Percentiles rank a stretch among this genome's conserved stretches.
Evolutionary conservation across 345 rosid genomes (phyloP).

Genomic region (Populus alba): DNA sequence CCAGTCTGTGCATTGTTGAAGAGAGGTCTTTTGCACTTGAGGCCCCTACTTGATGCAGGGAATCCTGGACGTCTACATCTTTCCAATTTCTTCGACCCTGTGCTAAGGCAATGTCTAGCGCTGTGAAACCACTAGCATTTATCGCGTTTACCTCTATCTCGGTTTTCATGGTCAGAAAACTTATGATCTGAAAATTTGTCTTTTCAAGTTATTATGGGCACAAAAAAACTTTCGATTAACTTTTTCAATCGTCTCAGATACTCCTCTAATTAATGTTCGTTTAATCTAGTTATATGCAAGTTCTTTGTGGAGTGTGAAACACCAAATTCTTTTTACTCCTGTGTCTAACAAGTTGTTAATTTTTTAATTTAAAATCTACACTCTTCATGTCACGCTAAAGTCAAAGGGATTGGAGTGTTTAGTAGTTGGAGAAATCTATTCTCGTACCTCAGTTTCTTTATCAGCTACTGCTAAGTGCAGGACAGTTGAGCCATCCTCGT

Average conservation of each 20-base stretch:
- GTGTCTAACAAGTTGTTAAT: too few relatives aligned
- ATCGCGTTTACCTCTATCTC: constrained; percentile 14
- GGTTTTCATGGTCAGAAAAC: background rate
- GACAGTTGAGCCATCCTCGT: constrained; percentile 23
- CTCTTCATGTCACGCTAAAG: too few relatives aligned
- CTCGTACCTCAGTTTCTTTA: constrained; percentile 27
- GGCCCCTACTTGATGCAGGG: constrained; percentile 12
- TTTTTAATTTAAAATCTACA: too few relatives aligned
- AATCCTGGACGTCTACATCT: constrained; percentile 24
- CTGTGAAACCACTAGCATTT: constrained; percentile 28
- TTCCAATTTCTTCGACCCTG: constrained; percentile 20
- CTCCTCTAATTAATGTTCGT: too few relatives aligned
- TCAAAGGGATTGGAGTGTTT: too few relatives aligned
- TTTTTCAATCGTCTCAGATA: too few relatives aligned
- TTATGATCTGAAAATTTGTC: too few relatives aligned
- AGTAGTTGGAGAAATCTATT: background rate
- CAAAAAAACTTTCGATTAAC: too few relatives aligned
- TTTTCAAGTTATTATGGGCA: too few relatives aligned
- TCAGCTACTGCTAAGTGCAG: constrained; percentile 29
- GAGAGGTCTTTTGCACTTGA: background rate
- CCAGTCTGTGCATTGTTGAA: background rate
- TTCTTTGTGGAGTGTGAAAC: too few relatives aligned
- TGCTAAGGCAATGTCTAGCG: constrained; percentile 10
- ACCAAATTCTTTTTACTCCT: too few relatives aligned
- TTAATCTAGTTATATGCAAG: too few relatives aligned